phyloP scores from a whole-genome alignment of 306 rosid species.

The Lathyrus sativus region DNA sequence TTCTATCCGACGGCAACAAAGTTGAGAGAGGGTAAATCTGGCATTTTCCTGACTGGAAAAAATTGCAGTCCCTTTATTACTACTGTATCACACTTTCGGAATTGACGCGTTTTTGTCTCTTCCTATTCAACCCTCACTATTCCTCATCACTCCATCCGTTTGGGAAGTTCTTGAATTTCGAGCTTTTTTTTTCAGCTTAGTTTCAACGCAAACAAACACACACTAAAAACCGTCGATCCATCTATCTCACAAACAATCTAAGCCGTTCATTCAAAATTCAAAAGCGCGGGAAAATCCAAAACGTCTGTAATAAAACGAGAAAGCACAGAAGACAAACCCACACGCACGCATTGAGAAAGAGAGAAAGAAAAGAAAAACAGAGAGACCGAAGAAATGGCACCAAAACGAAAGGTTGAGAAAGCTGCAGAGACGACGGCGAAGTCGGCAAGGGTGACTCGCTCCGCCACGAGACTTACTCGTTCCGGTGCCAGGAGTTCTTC shows the following conservation, averaged over 20 bases:
- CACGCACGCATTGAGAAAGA: not conserved
- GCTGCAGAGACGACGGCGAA: not conserved
- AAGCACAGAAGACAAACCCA: not conserved
- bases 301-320: not conserved
- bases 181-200: not conserved
- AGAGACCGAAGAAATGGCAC: not conserved
- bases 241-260: not conserved
- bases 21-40: too few species aligned
- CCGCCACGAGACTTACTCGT: not conserved
- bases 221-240: not conserved
- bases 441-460: not conserved
- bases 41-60: too few species aligned
- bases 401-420: not conserved
- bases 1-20: too few species aligned
- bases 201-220: not conserved
- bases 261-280: not conserved
- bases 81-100: too few species aligned
- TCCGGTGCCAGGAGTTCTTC: not conserved
- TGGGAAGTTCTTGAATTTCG: too few species aligned
- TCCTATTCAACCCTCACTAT: too few species aligned
- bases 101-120: too few species aligned
- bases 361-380: not conserved
- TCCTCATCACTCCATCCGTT: too few species aligned
- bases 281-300: constrained; percentile 16
- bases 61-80: too few species aligned